phyloP scores from a whole-genome alignment of 2,329 filamentous ascomycete species.

The Exophiala mesophila region DNA sequence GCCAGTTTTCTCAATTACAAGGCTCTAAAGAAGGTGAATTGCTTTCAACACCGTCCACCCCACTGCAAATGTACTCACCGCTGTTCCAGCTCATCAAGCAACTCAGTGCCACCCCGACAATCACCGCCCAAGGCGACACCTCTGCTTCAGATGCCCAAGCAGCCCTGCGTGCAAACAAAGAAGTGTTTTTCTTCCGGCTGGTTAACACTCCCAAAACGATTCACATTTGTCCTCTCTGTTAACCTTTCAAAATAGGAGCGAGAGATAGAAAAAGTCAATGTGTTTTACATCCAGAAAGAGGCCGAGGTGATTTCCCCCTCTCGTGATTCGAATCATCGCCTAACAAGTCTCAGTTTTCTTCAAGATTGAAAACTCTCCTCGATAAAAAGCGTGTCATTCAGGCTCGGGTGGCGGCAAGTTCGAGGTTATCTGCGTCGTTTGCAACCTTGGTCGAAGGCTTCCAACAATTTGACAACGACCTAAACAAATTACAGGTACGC shows the following conservation, averaged over 20 bases:
- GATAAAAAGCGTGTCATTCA: conserved; percentile 94
- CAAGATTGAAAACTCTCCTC: conserved; percentile 82
- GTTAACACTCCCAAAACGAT: conserved; percentile 44
- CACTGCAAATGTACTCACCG: conserved; percentile 21
- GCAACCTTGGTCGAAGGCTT: conserved; percentile 94
- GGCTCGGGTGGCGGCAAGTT: conserved; percentile 68
- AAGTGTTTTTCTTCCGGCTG: conserved; percentile 96
- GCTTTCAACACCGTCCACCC: neutral
- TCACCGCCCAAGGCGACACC: conserved; percentile 67
- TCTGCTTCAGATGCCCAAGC: conserved; percentile 30
- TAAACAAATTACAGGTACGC: conserved; percentile 79
- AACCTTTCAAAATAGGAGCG: conserved; percentile 61
- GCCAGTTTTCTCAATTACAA: conserved; percentile 99
- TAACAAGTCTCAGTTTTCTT: conserved; percentile 64
- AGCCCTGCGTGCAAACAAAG: conserved; percentile 91
- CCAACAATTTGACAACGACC: conserved; percentile 90
- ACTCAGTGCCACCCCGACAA: conserved; percentile 82
- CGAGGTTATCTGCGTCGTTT: conserved; percentile 86
- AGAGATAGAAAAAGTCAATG: conserved; percentile 97
- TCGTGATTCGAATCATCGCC: too few species aligned
- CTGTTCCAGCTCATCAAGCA: conserved; percentile 85
- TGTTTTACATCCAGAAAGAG: conserved; percentile 95
- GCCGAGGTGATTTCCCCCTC: conserved; percentile 91
- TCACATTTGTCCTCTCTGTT: neutral
- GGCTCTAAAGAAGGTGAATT: conserved; percentile 85